Base-by-base conservation (phyloP, 139 green algal genomes). In the Chlamydomonas applanata region DNA sequence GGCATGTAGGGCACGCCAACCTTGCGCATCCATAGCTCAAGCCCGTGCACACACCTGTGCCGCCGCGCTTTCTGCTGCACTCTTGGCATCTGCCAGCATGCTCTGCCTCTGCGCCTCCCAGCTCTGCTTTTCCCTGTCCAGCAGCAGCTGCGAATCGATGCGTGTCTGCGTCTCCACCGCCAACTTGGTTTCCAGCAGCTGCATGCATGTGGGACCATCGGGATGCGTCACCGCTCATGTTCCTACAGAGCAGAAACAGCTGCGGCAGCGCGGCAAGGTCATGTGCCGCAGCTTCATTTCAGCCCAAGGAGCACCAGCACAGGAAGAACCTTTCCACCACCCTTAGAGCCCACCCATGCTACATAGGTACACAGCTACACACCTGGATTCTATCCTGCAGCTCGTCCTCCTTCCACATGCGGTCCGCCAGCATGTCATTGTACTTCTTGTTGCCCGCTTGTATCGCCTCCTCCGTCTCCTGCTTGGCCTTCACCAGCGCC, bases 371-470 rank as follows among this genome's bases (percentile, higher is more conserved):
- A 11, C 40, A 7, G 7, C 40, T 49, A 49, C 40, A 25, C 27
- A 67, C 69, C 52, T 66, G 30, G 14, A 82, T 22, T 35, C 78
- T 27, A n/a, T 79, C 75, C n/a, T 4, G 69, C 30, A 84, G 75
- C 14, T 54, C 68, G 29, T 87, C 74, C 49, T 84, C 77, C 5
- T 19, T 24, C 1, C 66, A 53, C 82, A 83, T 80, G 14, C 73
- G 59, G 49, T 89, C 83, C n/a, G 87, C 76, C 34, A 90, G 82
- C 87, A 91, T 89, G 35, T 83, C 65, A 44, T 89, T 88, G 66
- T 89, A 90, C 32, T 84, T 88, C 3, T 80, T 68, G 69, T 91
- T 90, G 60, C 77, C 78, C 49, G 80, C 36, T 40, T 78, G 68
- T 25, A 89, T 82, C 0, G 82, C 79, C 25, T 86, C 83, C 71